These are phyloP conservation scores for Pisolithus microcarpus DNA, from an alignment of 768 basidiomycete genomes.

Conservation along the genomic window DNA sequence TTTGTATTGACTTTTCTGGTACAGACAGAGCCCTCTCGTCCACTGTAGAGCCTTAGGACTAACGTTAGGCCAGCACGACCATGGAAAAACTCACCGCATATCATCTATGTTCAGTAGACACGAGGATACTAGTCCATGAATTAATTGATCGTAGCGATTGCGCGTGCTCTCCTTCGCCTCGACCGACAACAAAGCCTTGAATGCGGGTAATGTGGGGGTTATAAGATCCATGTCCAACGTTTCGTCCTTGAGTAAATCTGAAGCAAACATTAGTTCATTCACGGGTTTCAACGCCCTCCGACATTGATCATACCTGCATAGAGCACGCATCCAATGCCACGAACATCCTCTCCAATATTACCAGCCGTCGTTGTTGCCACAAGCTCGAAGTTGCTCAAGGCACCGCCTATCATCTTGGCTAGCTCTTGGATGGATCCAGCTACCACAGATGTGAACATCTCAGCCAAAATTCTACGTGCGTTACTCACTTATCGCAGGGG, in stretches of 20 bases:
- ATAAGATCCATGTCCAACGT: conserved; percentile 70
- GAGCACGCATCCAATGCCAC: conserved; percentile 70
- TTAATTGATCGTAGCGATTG: conserved; percentile 50
- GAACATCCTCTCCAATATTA: conserved; percentile 62
- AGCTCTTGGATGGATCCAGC: conserved; percentile 45
- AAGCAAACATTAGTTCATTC: background rate
- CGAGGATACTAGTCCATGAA: conserved; percentile 79
- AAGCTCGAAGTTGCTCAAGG: conserved; percentile 54
- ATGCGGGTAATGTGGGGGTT: conserved; percentile 69
- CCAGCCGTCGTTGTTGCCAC: conserved; percentile 53
- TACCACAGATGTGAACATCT: conserved; percentile 29
- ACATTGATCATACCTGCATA: conserved; percentile 52
- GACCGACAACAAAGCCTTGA: conserved; percentile 67
- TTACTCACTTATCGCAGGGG: conserved; percentile 44
- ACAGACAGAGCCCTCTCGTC: conserved; percentile 70
- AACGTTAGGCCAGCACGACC: conserved; percentile 17
- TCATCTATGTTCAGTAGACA: conserved; percentile 84
- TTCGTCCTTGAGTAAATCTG: conserved; percentile 85
- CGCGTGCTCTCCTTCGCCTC: conserved; percentile 33
- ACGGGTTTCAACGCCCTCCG: background rate
- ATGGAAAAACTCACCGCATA: conserved; percentile 91
- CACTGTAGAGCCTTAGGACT: conserved; percentile 38
- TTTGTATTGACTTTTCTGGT: conserved; percentile 86
- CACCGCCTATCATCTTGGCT: conserved; percentile 54
- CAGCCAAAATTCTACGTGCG: conserved; percentile 3